Evolutionary conservation across 1,284 basidiomycete species (phyloP).

Genomic region (Moesziomyces globuligerus): DNA sequence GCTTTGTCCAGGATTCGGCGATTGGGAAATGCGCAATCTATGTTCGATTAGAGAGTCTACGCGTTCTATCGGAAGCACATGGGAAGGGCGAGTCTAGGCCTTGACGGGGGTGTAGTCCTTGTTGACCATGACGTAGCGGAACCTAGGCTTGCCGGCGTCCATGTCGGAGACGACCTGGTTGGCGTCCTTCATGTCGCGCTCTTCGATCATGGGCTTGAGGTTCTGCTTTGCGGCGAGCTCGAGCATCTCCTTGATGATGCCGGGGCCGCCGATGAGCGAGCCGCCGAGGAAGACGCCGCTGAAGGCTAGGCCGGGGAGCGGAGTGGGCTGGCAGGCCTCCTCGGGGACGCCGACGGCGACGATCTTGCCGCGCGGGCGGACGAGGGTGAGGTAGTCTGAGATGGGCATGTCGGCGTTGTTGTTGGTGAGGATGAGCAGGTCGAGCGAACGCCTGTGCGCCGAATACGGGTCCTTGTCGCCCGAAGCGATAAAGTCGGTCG

Average conservation of each 20-base stretch:
- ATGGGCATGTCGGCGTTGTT: constrained; percentile 68
- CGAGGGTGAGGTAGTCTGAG: constrained; percentile 67
- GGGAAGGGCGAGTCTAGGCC: constrained; percentile 2
- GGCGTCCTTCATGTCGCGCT: constrained; percentile 52
- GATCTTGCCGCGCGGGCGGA: constrained; percentile 68
- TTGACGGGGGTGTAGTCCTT: constrained; percentile 51
- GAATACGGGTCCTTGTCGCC: constrained; percentile 41
- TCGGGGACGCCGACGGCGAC: constrained; percentile 68
- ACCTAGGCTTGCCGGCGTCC: constrained; percentile 62
- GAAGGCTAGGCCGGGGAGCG: constrained; percentile 46
- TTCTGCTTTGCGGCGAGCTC: constrained; percentile 52
- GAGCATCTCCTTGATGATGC: constrained; percentile 66
- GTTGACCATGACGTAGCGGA: constrained; percentile 70
- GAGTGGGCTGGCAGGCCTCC: constrained; percentile 56
- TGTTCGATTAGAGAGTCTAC: not conserved
- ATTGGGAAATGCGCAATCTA: not conserved
- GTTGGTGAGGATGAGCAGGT: constrained; percentile 70
- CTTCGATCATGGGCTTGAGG: constrained; percentile 55
- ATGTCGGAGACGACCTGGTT: constrained; percentile 56
- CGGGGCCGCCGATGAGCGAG: constrained; percentile 60
- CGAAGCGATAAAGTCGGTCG: constrained; percentile 54
- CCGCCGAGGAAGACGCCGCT: constrained; percentile 55
- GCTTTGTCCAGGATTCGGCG: not conserved
- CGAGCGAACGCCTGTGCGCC: constrained; percentile 67
- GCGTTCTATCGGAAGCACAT: not conserved